Evolutionary conservation across 768 basidiomycete species (phyloP).

Genomic region (Serpula lacrymans): DNA sequence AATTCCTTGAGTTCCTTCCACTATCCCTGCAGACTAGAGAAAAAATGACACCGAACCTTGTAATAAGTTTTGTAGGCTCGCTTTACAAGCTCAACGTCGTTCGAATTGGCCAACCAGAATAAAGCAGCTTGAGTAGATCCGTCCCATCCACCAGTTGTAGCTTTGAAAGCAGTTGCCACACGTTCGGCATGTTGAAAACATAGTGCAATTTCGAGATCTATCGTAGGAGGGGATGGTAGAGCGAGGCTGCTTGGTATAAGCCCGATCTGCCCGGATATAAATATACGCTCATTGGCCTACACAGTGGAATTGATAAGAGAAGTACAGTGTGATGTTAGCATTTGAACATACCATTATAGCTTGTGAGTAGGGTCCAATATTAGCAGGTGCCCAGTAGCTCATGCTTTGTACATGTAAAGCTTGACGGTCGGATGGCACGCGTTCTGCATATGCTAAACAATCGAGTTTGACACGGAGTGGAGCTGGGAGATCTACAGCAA

Average conservation of each 20-base stretch:
- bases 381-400: slow-evolving; percentile 99
- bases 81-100: slow-evolving; percentile 39
- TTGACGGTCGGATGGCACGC: slow-evolving; percentile 43
- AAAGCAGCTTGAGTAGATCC: slow-evolving; percentile 63
- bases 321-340: neutral
- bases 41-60: too few species aligned
- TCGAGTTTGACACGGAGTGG: slow-evolving; percentile 66
- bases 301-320: neutral
- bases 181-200: slow-evolving; percentile 77
- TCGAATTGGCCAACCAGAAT: slow-evolving; percentile 61
- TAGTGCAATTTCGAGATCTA: slow-evolving; percentile 67
- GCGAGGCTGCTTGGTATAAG: slow-evolving; percentile 72
- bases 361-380: slow-evolving; percentile 98
- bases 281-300: slow-evolving; percentile 74
- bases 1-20: too few species aligned
- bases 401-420: slow-evolving; percentile 92
- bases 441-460: slow-evolving; percentile 67
- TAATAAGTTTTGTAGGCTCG: slow-evolving; percentile 30
- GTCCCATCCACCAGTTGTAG: slow-evolving; percentile 52
- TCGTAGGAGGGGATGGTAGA: slow-evolving; percentile 53
- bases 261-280: slow-evolving; percentile 94
- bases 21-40: too few species aligned
- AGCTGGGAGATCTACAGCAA: slow-evolving; percentile 68
- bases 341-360: slow-evolving; percentile 65
- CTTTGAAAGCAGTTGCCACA: slow-evolving; percentile 57